Conservation (phyloP, 1,284 basidiomycete genomes). For the Fistulinella cinereoalba region DNA sequence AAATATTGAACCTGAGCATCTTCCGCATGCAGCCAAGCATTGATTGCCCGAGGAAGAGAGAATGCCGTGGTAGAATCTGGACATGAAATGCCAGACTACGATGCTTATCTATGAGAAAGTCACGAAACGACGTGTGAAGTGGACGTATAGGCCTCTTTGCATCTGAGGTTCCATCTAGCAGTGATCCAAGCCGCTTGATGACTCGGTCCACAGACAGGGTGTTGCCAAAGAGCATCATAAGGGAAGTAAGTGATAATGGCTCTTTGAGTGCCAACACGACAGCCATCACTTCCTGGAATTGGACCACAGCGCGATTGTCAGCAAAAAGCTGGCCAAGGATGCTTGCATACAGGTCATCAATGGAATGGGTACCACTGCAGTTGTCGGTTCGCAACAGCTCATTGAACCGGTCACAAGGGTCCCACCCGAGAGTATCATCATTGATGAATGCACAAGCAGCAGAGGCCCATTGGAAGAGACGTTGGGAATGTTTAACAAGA, state of each 20-base stretch:
- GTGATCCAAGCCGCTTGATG: conserved; percentile 4
- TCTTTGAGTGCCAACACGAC: conserved; percentile 4
- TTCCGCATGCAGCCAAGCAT: conserved; percentile 4
- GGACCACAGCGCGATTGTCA: not conserved
- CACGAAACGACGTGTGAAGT: conserved; percentile 1
- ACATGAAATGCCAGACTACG: not conserved
- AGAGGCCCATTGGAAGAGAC: not conserved
- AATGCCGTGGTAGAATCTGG: not conserved
- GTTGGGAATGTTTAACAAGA: not conserved
- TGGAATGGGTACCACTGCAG: not conserved
- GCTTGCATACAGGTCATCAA: not conserved
- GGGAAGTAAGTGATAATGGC: not conserved
- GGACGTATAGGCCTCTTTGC: not conserved
- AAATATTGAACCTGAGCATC: conserved; percentile 10
- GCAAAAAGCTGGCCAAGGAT: not conserved
- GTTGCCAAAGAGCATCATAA: not conserved
- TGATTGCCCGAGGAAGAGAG: not conserved
- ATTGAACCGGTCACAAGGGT: not conserved
- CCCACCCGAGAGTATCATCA: not conserved
- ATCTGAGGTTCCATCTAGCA: not conserved
- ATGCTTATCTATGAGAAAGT: conserved; percentile 5
- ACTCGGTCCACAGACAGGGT: not conserved
- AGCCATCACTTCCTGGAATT: not conserved
- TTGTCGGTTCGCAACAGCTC: not conserved
- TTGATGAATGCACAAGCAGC: not conserved